phyloP scores from a whole-genome alignment of 2,329 filamentous ascomycete species.

The Ophiostoma triangulosporum region DNA sequence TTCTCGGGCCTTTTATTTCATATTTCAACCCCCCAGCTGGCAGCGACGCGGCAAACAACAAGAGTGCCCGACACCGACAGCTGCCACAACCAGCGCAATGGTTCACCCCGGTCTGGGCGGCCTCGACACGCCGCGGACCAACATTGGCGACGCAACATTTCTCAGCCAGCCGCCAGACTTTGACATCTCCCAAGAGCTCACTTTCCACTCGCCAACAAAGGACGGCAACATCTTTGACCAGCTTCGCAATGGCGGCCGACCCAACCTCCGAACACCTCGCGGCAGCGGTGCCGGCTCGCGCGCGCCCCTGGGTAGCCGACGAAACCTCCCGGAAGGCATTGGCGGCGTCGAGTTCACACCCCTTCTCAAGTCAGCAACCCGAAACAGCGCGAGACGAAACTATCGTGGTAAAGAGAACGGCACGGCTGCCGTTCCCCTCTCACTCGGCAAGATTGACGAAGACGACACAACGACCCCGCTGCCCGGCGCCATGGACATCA shows the following conservation, averaged over 20 bases:
- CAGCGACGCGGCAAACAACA: neutral
- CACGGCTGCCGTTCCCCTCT: constrained; percentile 50
- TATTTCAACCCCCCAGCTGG: neutral
- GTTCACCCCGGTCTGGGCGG: constrained; percentile 47
- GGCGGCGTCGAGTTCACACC: constrained; percentile 81
- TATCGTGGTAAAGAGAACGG: constrained; percentile 48
- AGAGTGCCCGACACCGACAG: neutral
- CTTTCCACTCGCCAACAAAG: constrained; percentile 70
- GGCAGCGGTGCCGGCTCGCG: constrained; percentile 47
- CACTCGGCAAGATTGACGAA: constrained; percentile 50
- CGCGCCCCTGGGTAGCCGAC: constrained; percentile 55
- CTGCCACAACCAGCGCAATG: constrained; percentile 33
- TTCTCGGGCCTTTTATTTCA: no score
- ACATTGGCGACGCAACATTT: constrained; percentile 72
- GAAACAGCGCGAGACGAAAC: constrained; percentile 50
- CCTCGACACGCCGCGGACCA: constrained; percentile 78
- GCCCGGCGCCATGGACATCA: constrained; percentile 47
- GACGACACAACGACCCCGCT: constrained; percentile 60
- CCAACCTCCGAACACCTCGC: constrained; percentile 60
- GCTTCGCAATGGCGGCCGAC: constrained; percentile 50
- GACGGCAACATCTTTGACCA: constrained; percentile 64
- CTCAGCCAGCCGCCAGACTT: constrained; percentile 57
- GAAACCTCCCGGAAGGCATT: constrained; percentile 53
- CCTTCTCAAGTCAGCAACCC: constrained; percentile 67
- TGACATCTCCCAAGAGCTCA: constrained; percentile 76